Conservation (phyloP, 192 early-diverging fungal species). For the Backusella australiensis region DNA sequence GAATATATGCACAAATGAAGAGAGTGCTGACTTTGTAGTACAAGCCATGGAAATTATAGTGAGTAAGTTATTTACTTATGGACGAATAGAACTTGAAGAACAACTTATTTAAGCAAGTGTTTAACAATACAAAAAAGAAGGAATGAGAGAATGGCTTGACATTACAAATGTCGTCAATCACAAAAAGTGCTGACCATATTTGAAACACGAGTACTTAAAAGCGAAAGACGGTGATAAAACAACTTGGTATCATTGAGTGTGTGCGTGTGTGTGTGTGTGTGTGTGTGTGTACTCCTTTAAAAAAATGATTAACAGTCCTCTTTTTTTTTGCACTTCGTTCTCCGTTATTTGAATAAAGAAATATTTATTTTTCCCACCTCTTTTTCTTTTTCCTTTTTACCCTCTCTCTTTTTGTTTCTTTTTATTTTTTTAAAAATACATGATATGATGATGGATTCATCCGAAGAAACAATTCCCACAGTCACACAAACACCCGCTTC, state of each 20-base stretch:
- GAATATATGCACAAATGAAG: background rate
- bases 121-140: background rate
- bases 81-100: too few relatives aligned
- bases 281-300: background rate
- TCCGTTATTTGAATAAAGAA: background rate
- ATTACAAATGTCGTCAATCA: background rate
- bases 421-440: background rate
- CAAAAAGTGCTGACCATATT: background rate
- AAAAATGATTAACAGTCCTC: conserved; percentile 4
- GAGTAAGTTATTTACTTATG: too few relatives aligned
- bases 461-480: background rate
- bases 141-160: background rate
- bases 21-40: too few relatives aligned
- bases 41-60: too few relatives aligned
- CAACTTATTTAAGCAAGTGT: background rate
- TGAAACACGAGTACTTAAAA: background rate
- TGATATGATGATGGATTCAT: background rate
- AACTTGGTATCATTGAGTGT: background rate
- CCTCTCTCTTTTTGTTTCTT: background rate
- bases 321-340: conserved; percentile 5
- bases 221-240: background rate
- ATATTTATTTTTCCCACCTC: conserved; percentile 3
- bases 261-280: background rate
- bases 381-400: conserved; percentile 9
- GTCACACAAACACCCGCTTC: conserved; percentile 6